A percentile compares a stretch with the other conserved stretches of the same genome.
Evolutionary conservation across 495 filamentous ascomycete species (phyloP).

Genomic region (Chaetomium fimeti): DNA sequence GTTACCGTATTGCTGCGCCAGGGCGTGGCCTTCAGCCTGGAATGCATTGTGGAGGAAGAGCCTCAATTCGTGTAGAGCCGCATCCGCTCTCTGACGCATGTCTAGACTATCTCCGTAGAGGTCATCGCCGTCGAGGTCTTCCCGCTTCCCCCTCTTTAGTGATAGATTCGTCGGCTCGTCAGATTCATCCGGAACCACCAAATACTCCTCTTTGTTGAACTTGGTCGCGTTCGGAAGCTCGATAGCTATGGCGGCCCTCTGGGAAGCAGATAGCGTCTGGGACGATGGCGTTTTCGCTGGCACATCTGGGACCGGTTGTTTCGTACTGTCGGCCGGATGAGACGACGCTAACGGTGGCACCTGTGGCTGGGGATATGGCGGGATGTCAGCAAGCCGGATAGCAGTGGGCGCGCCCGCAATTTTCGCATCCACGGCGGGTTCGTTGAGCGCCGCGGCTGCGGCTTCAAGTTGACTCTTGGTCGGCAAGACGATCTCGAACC

Average conservation of each 20-base stretch:
- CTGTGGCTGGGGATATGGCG: slow-evolving; percentile 5
- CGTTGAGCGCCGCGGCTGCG: slow-evolving; percentile 13
- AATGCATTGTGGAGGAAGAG: slow-evolving; percentile 71
- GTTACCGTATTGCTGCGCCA: slow-evolving; percentile 44
- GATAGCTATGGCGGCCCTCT: slow-evolving; percentile 35
- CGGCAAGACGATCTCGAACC: slow-evolving; percentile 37
- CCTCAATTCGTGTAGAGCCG: slow-evolving; percentile 63
- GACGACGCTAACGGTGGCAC: slow-evolving; percentile 3
- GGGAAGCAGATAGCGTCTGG: slow-evolving; percentile 23
- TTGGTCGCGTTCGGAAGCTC: slow-evolving; percentile 37
- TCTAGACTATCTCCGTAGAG: slow-evolving; percentile 55
- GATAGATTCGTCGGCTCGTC: slow-evolving; percentile 45
- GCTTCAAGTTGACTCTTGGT: slow-evolving; percentile 36
- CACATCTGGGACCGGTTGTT: not conserved
- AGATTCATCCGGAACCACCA: slow-evolving; percentile 42
- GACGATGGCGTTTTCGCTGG: slow-evolving; percentile 3
- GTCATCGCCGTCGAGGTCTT: slow-evolving; percentile 45
- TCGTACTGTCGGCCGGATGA: not conserved
- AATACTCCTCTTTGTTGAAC: slow-evolving; percentile 45
- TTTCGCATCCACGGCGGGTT: not conserved
- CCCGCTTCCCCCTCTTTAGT: slow-evolving; percentile 39
- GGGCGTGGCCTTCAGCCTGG: slow-evolving; percentile 68
- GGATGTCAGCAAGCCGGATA: not conserved
- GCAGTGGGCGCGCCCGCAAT: not conserved
- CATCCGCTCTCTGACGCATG: slow-evolving; percentile 77